Percentiles rank a stretch among this genome's conserved stretches.
Evolutionary conservation across 768 basidiomycete genomes (phyloP).

Genomic region (Podaxis rugospora): DNA sequence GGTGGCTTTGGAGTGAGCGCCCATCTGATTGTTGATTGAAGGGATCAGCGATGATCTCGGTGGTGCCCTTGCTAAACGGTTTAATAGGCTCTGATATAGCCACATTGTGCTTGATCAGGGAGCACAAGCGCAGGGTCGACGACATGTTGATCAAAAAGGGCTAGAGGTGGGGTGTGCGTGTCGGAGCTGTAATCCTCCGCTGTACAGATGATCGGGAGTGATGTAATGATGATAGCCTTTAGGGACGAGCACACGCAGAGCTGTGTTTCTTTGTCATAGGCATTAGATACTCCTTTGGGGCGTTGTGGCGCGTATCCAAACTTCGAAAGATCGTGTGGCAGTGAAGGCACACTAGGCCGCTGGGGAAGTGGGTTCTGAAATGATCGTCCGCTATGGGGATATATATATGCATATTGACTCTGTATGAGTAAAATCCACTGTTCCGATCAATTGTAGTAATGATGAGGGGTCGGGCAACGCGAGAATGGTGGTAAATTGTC

Average conservation of each 20-base stretch:
- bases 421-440: not conserved
- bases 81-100: not conserved
- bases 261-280: not conserved
- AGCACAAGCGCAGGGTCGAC: not conserved
- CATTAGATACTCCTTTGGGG: not conserved
- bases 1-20: not conserved
- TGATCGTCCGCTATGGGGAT: not conserved
- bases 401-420: not conserved
- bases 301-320: not conserved
- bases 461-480: not conserved
- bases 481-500: not conserved
- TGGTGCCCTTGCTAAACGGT: not conserved
- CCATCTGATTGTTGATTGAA: not conserved
- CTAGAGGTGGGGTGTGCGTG: not conserved
- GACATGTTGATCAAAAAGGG: not conserved
- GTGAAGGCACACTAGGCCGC: not conserved
- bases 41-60: not conserved
- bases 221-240: slow-evolving; percentile 11
- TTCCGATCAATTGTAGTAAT: not conserved
- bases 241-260: not conserved
- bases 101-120: not conserved
- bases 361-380: not conserved
- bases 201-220: not conserved
- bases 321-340: not conserved
- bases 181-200: not conserved